Evolutionary conservation across 2,329 filamentous ascomycete species (phyloP).

Genomic region (Hypoxylon sp.): DNA sequence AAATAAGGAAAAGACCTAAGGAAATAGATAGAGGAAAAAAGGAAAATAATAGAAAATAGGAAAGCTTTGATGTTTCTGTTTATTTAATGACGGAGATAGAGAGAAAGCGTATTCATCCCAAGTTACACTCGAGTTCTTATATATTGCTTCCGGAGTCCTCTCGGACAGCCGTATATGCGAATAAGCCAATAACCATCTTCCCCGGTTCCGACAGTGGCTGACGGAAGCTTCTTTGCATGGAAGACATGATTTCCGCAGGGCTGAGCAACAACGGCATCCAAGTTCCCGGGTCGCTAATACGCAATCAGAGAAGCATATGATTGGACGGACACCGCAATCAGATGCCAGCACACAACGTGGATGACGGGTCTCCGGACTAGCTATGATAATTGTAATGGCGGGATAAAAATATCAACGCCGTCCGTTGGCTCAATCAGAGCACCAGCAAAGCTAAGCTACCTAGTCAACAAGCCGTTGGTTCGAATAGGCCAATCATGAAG

Average conservation of each 20-base stretch:
- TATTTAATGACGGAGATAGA: constrained; percentile 26
- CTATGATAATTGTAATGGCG: constrained; percentile 5
- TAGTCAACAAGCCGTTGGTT: not conserved
- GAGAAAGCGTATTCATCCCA: constrained; percentile 5
- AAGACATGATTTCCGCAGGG: constrained; percentile 32
- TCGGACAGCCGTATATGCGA: not conserved
- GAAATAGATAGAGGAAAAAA: constrained; percentile 20
- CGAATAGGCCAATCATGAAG: constrained; percentile 22
- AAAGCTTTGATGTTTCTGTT: constrained; percentile 21
- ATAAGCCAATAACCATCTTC: constrained; percentile 13
- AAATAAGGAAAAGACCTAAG: constrained; percentile 29
- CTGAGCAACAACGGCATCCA: constrained; percentile 33
- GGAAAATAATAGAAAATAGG: constrained; percentile 36
- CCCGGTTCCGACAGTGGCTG: not conserved
- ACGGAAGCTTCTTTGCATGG: constrained; percentile 15
- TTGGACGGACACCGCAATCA: constrained; percentile 17
- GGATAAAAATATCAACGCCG: constrained; percentile 30
- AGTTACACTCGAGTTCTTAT: constrained; percentile 36
- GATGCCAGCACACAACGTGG: constrained; percentile 8
- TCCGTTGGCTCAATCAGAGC: not conserved
- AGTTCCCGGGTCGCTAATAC: constrained; percentile 25
- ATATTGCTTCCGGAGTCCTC: constrained; percentile 16
- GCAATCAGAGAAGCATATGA: constrained; percentile 20
- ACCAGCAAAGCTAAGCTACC: not conserved
- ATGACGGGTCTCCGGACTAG: not conserved